These are phyloP conservation scores for Aquilaria agallochum DNA, from an alignment of 441 rosid genomes.

Conservation along the genomic window DNA sequence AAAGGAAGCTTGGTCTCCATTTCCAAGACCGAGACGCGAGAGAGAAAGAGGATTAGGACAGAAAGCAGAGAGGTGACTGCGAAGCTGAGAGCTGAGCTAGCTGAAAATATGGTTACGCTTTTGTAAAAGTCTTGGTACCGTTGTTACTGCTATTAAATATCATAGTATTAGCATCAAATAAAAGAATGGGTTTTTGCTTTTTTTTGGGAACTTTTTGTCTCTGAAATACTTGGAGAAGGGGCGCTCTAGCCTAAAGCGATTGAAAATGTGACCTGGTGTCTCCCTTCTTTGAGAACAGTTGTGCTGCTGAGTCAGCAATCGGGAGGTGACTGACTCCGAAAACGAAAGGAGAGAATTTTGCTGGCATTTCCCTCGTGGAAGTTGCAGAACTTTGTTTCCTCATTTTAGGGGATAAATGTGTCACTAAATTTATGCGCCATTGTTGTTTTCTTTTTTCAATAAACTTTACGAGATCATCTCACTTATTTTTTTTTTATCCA, in stretches of 20 bases:
- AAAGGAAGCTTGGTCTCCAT: slow-evolving; percentile 24
- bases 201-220: background rate
- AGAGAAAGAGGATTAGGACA: slow-evolving; percentile 3
- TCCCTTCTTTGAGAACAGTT: background rate
- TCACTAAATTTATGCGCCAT: slow-evolving; percentile 11
- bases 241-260: slow-evolving; percentile 13
- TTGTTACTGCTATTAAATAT: background rate
- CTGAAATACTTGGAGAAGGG: slow-evolving; percentile 1
- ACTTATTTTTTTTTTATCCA: too few species aligned
- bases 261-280: slow-evolving; percentile 14
- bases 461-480: background rate
- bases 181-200: slow-evolving; percentile 3
- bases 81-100: slow-evolving; percentile 1
- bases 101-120: slow-evolving; percentile 15
- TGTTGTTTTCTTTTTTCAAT: slow-evolving; percentile 3
- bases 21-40: slow-evolving; percentile 20
- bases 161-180: background rate
- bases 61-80: slow-evolving; percentile 16
- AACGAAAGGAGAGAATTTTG: slow-evolving; percentile 25
- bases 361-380: slow-evolving; percentile 16
- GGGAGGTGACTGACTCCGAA: slow-evolving; percentile 21
- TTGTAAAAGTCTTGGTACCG: slow-evolving; percentile 13
- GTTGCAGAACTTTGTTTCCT: slow-evolving; percentile 16
- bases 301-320: slow-evolving; percentile 15
- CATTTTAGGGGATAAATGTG: slow-evolving; percentile 5